phyloP scores from a whole-genome alignment of 768 basidiomycete species.

The Leccinum rimulosum region DNA sequence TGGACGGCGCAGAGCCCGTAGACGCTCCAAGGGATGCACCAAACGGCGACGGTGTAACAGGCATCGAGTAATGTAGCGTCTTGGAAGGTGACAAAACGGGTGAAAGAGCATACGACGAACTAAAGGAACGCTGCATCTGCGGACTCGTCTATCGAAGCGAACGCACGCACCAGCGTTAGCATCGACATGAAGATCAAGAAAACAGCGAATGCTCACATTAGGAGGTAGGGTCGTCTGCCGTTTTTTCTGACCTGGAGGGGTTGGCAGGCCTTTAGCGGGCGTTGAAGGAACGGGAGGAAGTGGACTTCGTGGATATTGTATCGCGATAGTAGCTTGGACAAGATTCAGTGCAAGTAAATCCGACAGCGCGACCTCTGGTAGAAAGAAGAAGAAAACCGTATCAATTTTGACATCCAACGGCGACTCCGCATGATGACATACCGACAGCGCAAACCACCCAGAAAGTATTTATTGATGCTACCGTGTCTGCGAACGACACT shows the following conservation, averaged over 20 bases:
- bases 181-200: not conserved
- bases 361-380: constrained; percentile 31
- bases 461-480: not conserved
- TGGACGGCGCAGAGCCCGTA: constrained; percentile 29
- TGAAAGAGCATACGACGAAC: constrained; percentile 30
- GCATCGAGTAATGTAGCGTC: constrained; percentile 33
- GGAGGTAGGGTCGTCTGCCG: constrained; percentile 25
- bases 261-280: constrained; percentile 21
- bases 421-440: constrained; percentile 10
- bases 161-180: not conserved
- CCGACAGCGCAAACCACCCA: constrained; percentile 33
- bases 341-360: constrained; percentile 34
- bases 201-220: constrained; percentile 12
- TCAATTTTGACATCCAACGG: not conserved
- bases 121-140: constrained; percentile 28
- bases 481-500: constrained; percentile 26
- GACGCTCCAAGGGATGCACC: constrained; percentile 33
- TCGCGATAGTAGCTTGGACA: constrained; percentile 35
- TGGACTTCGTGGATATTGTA: constrained; percentile 35
- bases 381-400: not conserved
- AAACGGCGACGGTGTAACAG: constrained; percentile 39
- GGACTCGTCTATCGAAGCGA: constrained; percentile 21
- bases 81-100: constrained; percentile 33
- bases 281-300: constrained; percentile 26
- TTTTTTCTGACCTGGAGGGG: constrained; percentile 29